Evolutionary conservation across 768 basidiomycete species (phyloP), one percentile per base, ranked within the genome.

Genomic region (Boletus rubropictus): DNA sequence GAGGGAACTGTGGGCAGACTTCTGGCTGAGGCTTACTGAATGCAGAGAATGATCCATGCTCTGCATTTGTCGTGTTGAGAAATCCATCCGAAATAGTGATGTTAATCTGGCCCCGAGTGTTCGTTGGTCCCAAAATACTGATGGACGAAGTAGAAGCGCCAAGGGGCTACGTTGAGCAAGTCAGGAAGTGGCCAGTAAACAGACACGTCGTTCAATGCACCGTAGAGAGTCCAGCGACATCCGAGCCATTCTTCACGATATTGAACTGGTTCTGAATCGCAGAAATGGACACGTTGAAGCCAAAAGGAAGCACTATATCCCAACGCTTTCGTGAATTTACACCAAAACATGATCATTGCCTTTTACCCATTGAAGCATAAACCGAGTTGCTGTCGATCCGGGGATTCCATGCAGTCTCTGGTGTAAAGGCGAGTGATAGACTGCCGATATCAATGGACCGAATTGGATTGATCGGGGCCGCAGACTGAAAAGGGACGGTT

Each of bases 261-360:
- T 74, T 76, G 57, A 88, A 86, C 27, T 72, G 65, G 55, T 88
- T 87, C 58, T 77, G 68, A 27, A 88, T 86, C 49, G 83, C 62
- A 24, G 69, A 73, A 42, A 87, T 78, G 1, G 68, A 66, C 15
- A 86, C 7, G 22, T 66, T 66, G 62, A 88, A 88, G 9, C 86
- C 86, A 50, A 88, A 88, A 27, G 86, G 86, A 31, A 88, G 65
- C 52, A 75, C 83, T 84, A 49, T 36, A 45, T 33, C 40, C n/a
- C 41, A n/a, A 44, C 3, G 35, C 28, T 48, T 48, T 39, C 17
- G 28, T 43, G 4, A 55, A 24, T 21, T 44, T 14, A 33, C 25
- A n/a, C n/a, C 24, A 39, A 12, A 44, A 17, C 6, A 46, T n/a
- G 27, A 31, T 10, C 11, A 48, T 24, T 17, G 25, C 20, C 17